Conservation (phyloP, 176 grass and related monocot genomes). For the Aegilops speltoides region DNA sequence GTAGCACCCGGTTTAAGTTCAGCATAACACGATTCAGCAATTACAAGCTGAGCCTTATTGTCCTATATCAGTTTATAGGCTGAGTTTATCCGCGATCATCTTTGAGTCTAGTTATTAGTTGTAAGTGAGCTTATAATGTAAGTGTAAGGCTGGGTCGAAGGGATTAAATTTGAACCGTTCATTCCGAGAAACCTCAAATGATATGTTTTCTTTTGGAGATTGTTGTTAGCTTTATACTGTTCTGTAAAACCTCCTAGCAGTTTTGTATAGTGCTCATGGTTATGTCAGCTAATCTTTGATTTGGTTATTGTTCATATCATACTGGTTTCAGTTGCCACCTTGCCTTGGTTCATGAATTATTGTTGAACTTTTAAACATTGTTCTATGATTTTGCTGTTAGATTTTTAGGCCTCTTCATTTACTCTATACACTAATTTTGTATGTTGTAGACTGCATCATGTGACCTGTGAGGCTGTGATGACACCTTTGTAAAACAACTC, state of each 20-base stretch:
- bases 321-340: background rate
- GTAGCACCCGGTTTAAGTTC: background rate
- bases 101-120: background rate
- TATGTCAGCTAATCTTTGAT: background rate
- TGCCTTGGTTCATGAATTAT: background rate
- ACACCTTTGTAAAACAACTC: constrained; percentile 6
- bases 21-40: background rate
- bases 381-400: background rate
- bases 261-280: background rate
- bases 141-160: background rate
- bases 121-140: background rate
- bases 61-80: background rate
- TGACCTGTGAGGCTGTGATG: background rate
- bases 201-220: background rate
- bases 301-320: background rate
- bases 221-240: background rate
- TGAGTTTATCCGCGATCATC: background rate
- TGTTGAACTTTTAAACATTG: background rate
- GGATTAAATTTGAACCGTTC: background rate
- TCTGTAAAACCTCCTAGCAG: background rate
- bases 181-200: background rate
- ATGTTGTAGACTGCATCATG: background rate
- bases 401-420: background rate
- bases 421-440: background rate
- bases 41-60: background rate